phyloP scores from a whole-genome alignment of 2,329 filamentous ascomycete species.

The Claviceps citrina region DNA sequence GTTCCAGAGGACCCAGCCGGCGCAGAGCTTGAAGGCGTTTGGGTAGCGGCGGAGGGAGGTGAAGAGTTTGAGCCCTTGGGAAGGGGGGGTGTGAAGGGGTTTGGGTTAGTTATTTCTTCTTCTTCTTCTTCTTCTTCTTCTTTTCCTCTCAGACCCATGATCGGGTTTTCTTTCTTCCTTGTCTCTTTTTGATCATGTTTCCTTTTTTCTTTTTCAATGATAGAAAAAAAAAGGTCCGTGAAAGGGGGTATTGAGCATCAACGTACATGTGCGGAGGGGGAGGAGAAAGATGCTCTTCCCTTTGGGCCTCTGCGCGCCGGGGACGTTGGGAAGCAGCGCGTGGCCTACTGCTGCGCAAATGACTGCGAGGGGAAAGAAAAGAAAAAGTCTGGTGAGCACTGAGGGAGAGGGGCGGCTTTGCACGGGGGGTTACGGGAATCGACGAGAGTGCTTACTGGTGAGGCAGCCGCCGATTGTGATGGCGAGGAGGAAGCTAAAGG shows the following conservation, averaged over 20 bases:
- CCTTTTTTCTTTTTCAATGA: too few relatives aligned
- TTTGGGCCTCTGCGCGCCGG: slow-evolving; percentile 6
- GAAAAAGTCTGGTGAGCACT: neutral
- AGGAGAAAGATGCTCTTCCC: slow-evolving; percentile 7
- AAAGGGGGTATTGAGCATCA: too few relatives aligned
- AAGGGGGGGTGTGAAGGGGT: too few relatives aligned
- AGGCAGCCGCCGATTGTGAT: slow-evolving; percentile 9
- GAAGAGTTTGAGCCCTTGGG: slow-evolving; percentile 8
- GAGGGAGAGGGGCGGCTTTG: neutral
- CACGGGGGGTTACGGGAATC: neutral
- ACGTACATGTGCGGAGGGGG: slow-evolving; percentile 9
- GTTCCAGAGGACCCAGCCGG: slow-evolving; percentile 11
- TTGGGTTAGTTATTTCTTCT: neutral
- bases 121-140: neutral
- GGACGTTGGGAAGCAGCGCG: slow-evolving; percentile 8
- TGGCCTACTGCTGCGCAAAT: slow-evolving; percentile 7
- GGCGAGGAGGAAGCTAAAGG: slow-evolving; percentile 8
- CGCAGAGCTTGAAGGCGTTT: slow-evolving; percentile 11
- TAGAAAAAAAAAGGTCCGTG: too few relatives aligned
- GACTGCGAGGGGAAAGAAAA: too few relatives aligned
- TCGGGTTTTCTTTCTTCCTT: too few relatives aligned
- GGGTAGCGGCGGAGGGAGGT: slow-evolving; percentile 9
- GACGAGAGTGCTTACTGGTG: slow-evolving; percentile 5
- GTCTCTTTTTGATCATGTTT: too few relatives aligned
- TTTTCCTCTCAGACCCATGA: neutral